Conservation (phyloP, 768 basidiomycete species). For the Bullera alba region DNA sequence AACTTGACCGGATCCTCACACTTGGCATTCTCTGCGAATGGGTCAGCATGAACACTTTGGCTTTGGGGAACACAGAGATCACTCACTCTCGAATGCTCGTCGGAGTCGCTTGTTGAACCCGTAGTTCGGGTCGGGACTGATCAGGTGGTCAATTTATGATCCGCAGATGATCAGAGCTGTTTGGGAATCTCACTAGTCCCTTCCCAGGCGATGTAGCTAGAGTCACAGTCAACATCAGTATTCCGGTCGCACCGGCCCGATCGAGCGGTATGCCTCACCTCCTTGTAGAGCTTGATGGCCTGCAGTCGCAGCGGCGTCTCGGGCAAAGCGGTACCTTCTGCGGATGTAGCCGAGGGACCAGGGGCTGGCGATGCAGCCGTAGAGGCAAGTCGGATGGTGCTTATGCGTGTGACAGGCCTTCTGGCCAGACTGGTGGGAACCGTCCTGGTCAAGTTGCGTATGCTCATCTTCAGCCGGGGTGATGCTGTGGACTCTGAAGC, state of each 20-base stretch:
- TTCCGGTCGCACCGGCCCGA: neutral
- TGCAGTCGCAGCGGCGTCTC: slow-evolving; percentile 16
- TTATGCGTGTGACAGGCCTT: too few species aligned
- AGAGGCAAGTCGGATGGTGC: too few species aligned
- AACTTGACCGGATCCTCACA: slow-evolving; percentile 35
- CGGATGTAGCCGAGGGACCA: too few species aligned
- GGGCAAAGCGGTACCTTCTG: too few species aligned
- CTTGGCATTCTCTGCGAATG: slow-evolving; percentile 36
- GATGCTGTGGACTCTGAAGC: too few species aligned
- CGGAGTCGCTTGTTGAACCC: slow-evolving; percentile 43
- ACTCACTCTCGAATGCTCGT: slow-evolving; percentile 43
- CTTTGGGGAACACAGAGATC: neutral
- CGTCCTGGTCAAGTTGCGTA: too few species aligned
- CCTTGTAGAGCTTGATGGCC: slow-evolving; percentile 46
- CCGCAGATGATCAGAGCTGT: neutral
- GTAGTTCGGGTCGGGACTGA: slow-evolving; percentile 43
- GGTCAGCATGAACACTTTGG: slow-evolving; percentile 5
- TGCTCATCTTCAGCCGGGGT: too few species aligned
- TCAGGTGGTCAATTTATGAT: neutral
- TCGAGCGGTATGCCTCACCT: slow-evolving; percentile 23
- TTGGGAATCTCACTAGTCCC: slow-evolving; percentile 37
- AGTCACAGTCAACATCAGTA: neutral
- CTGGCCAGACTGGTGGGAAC: too few species aligned
- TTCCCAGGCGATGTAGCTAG: slow-evolving; percentile 38
- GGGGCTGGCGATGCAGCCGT: too few species aligned